phyloP scores from a whole-genome alignment of 495 filamentous ascomycete species.

The Annulohypoxylon stygium region DNA sequence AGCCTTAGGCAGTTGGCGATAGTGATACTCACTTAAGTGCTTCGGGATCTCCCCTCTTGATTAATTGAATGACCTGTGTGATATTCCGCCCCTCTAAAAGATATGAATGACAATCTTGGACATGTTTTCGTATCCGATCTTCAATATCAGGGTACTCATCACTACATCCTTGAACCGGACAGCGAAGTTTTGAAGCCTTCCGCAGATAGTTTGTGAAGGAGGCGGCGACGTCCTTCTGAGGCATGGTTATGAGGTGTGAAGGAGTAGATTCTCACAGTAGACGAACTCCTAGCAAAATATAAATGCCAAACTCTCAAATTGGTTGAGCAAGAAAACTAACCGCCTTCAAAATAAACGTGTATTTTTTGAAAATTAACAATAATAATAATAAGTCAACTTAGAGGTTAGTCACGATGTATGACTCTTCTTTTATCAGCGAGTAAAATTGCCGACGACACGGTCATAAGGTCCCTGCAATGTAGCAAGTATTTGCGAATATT shows the following conservation, averaged over 20 bases:
- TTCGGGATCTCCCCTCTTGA: constrained; percentile 30
- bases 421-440: too few relatives aligned
- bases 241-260: constrained; percentile 28
- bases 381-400: too few relatives aligned
- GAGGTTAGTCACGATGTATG: too few relatives aligned
- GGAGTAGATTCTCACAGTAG: background rate
- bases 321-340: too few relatives aligned
- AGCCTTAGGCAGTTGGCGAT: too few relatives aligned
- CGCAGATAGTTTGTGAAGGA: constrained; percentile 47
- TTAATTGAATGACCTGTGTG: constrained; percentile 34
- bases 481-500: too few relatives aligned
- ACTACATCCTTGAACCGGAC: constrained; percentile 32
- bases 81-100: constrained; percentile 38
- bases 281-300: too few relatives aligned
- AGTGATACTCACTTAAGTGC: constrained; percentile 36
- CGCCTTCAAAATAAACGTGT: too few relatives aligned
- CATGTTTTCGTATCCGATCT: constrained; percentile 43
- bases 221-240: constrained; percentile 39
- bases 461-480: too few relatives aligned
- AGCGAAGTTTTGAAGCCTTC: constrained; percentile 37
- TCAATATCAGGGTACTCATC: constrained; percentile 35
- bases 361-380: too few relatives aligned
- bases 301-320: too few relatives aligned
- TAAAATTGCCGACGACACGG: too few relatives aligned
- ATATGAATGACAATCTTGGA: constrained; percentile 35